Conservation (phyloP, 306 rosid species). For the Casuarina cunninghamiana region DNA sequence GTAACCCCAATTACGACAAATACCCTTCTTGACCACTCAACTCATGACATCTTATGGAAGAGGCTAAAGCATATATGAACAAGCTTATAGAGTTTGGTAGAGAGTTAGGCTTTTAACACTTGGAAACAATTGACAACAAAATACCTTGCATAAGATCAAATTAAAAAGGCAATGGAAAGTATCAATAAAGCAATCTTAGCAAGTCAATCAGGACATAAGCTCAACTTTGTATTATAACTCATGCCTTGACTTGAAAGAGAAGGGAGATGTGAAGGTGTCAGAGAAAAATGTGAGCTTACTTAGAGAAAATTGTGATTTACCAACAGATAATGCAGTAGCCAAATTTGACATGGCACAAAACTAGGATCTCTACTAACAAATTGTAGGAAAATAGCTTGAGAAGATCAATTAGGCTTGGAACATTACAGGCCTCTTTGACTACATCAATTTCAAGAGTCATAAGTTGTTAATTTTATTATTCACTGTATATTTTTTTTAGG, state of each 20-base stretch:
- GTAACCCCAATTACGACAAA: no score
- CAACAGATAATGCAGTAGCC: not conserved
- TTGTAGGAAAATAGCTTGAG: no score
- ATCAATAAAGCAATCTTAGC: constrained; percentile 46
- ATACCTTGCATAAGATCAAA: constrained; percentile 37
- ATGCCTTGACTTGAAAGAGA: constrained; percentile 60
- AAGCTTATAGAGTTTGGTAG: constrained; percentile 52
- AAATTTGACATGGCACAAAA: no score
- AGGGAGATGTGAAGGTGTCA: constrained; percentile 46
- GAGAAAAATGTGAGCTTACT: constrained; percentile 42
- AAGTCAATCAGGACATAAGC: constrained; percentile 33
- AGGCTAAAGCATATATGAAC: constrained; percentile 47
- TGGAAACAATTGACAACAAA: constrained; percentile 52
- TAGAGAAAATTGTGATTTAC: constrained; percentile 25
- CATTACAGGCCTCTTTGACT: no score
- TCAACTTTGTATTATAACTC: constrained; percentile 30
- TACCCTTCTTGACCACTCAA: no score
- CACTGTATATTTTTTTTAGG: no score
- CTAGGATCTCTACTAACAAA: no score
- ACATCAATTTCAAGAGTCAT: no score
- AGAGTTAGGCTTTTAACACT: constrained; percentile 33
- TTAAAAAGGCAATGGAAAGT: constrained; percentile 57
- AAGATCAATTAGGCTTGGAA: no score
- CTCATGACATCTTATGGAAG: constrained; percentile 24
- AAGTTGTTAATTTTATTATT: no score